A percentile compares a stretch with the other conserved stretches of the same genome.
These are phyloP conservation scores for Leucogyrophana mollusca DNA, from an alignment of 768 basidiomycete species.

Conservation along the genomic window DNA sequence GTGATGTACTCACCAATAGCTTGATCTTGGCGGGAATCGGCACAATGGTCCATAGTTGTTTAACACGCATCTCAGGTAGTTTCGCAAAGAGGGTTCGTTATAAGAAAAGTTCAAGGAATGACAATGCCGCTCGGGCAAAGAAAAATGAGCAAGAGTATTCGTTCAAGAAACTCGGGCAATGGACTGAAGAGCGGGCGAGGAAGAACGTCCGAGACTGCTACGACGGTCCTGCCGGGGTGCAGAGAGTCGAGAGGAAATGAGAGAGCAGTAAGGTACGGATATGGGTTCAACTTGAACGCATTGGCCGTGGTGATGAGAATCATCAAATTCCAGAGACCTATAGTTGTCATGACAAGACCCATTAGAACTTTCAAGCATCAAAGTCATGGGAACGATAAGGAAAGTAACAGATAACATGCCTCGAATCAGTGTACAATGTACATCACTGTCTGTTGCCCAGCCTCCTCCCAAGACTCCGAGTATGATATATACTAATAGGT, in stretches of 20 bases:
- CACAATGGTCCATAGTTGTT: constrained; percentile 36
- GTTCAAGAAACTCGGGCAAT: constrained; percentile 16
- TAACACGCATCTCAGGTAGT: constrained; percentile 35
- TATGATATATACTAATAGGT: no score
- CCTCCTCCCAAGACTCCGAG: no score
- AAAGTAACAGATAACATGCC: constrained; percentile 12
- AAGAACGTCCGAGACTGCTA: constrained; percentile 17
- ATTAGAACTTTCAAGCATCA: constrained; percentile 6
- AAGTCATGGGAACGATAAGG: constrained; percentile 14
- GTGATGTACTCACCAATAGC: constrained; percentile 43
- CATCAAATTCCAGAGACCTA: constrained; percentile 1
- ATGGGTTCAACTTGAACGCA: no score
- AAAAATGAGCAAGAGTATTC: constrained; percentile 20
- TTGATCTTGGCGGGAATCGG: constrained; percentile 39
- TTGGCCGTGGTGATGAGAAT: constrained; percentile 11
- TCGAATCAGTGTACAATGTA: no score
- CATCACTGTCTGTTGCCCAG: no score
- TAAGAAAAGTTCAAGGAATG: constrained; percentile 25
- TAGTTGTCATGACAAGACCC: no score
- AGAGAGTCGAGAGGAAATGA: constrained; percentile 20
- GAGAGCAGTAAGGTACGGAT: constrained; percentile 17
- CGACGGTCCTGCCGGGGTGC: constrained; percentile 35
- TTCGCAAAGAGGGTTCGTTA: constrained; percentile 1
- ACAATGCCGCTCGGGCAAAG: constrained; percentile 46
- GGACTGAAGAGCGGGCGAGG: constrained; percentile 4